Percentiles rank a stretch among this genome's conserved stretches.
phyloP scores from a whole-genome alignment of 257 asterid species.

The Solanum chmielewskii region DNA sequence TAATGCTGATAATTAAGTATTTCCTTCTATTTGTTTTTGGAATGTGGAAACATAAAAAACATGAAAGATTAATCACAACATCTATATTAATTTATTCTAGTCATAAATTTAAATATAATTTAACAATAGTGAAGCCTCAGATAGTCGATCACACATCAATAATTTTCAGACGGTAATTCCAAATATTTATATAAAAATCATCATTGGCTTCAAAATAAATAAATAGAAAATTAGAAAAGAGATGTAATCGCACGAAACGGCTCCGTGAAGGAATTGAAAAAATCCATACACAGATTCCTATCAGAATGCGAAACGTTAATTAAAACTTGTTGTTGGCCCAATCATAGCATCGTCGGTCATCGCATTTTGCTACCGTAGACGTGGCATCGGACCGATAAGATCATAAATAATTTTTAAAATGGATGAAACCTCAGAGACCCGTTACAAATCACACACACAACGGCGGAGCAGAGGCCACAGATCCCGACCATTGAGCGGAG shows the following conservation, averaged over 20 bases:
- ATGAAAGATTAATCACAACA: too few relatives aligned
- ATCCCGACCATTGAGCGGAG: slow-evolving; percentile 33
- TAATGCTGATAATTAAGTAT: too few relatives aligned
- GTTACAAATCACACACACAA: slow-evolving; percentile 61
- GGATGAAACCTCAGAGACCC: slow-evolving; percentile 52
- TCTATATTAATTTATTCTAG: too few relatives aligned
- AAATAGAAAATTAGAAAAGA: not conserved
- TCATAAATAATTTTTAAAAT: accelerated
- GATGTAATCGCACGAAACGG: slow-evolving; percentile 71
- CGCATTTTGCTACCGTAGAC: slow-evolving; percentile 45
- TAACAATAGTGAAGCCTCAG: slow-evolving; percentile 29
- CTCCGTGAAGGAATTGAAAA: slow-evolving; percentile 22
- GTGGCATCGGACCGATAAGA: slow-evolving; percentile 45
- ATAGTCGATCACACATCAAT: slow-evolving; percentile 42
- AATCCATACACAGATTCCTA: slow-evolving; percentile 55
- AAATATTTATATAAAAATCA: slow-evolving; percentile 12
- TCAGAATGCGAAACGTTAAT: slow-evolving; percentile 39
- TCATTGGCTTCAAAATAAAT: slow-evolving; percentile 23
- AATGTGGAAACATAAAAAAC: too few relatives aligned
- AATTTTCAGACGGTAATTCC: slow-evolving; percentile 79
- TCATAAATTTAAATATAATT: too few relatives aligned
- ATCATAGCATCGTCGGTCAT: slow-evolving; percentile 51
- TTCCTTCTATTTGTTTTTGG: too few relatives aligned
- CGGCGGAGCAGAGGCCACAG: slow-evolving; percentile 7
- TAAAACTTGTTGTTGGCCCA: slow-evolving; percentile 25